Base-by-base conservation (phyloP, 1,139 yeast genomes). In the Taphrina communis region DNA sequence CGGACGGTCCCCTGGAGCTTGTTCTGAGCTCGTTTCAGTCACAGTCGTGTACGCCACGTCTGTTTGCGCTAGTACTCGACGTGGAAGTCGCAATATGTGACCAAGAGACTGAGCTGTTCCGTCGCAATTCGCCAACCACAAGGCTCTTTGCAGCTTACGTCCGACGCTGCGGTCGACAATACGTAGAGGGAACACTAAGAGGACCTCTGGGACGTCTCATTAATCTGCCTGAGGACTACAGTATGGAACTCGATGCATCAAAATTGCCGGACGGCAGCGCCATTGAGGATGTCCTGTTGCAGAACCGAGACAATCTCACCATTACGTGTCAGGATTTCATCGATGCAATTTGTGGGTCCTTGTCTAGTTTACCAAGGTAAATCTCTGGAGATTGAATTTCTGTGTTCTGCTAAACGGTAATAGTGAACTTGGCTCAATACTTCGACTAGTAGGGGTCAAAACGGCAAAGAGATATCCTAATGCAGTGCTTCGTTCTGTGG, bases 121-220 rank as follows among this genome's bases (percentile, higher is more conserved):
- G 67, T 6, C 52, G 67, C 19, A 63, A 63, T 12, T 63, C 61
- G 21, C 52, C 67, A 7, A 46, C 52, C 19, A 63, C 67, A 6
- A 36, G 52, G 17, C 51, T 63, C 9, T 63, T 53, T 31, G 59
- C 67, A 12, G 36, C 48, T 7, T 63, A 42, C 36, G 56, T 38
- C 7, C 42, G 42, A 17, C 53, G 67, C 6, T 57, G 48, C 36
- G 60, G 61, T 6, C 12, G 48, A 9, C 46, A n/a, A 12, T 55
- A 55, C 38, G 55, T 55, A 7, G 48, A 44, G 1, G 67, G 42
- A 6, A 55, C 56, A 7, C 55, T 63, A 12, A n/a, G 31, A 8
- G 7, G 36, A 3, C 67, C 67, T 5, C 31, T 63, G 38, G 48
- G 19, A 9, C 38, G 9, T 9, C 52, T 63, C 39, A 14, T 41